Evolutionary conservation across 192 early-diverging fungal genomes (phyloP).

Genomic region (Dimargaris xerosporica): DNA sequence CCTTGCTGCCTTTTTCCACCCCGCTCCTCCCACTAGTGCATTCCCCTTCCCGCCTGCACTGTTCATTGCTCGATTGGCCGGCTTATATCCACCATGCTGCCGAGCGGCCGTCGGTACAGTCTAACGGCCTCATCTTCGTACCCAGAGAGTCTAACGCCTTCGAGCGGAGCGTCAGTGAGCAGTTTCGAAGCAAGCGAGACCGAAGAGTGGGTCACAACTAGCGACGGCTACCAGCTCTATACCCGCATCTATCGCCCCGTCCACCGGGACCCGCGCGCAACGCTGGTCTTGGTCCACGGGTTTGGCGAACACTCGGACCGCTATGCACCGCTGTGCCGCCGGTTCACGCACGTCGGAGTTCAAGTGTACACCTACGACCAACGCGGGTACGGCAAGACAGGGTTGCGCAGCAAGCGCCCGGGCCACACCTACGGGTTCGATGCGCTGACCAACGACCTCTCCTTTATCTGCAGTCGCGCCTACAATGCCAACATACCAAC

Average conservation of each 20-base stretch:
- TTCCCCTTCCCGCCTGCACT: too few relatives aligned
- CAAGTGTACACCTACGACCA: conserved; percentile 36
- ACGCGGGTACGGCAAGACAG: conserved; percentile 44
- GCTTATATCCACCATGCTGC: not conserved
- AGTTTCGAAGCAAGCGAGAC: not conserved
- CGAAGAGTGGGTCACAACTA: conserved; percentile 3
- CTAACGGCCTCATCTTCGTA: too few relatives aligned
- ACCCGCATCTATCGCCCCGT: conserved; percentile 3
- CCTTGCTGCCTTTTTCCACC: too few relatives aligned
- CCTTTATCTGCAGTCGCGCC: conserved; percentile 19
- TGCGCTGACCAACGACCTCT: conserved; percentile 25
- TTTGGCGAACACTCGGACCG: conserved; percentile 45
- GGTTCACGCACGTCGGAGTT: conserved; percentile 33
- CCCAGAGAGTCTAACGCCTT: not conserved
- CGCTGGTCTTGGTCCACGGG: conserved; percentile 36
- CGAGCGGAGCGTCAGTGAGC: not conserved
- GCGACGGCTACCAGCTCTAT: conserved; percentile 8
- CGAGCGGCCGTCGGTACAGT: not conserved
- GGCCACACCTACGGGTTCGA: conserved; percentile 26
- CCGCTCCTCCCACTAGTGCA: too few relatives aligned
- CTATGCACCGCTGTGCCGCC: conserved; percentile 31
- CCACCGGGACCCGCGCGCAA: conserved; percentile 17
- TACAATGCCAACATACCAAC: conserved; percentile 24
- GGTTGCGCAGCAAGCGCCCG: conserved; percentile 10
- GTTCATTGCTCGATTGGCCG: too few relatives aligned